Percentiles rank a stretch among this genome's conserved stretches.
Conservation (phyloP, 495 filamentous ascomycete genomes). For the Daldinia decipiens region DNA sequence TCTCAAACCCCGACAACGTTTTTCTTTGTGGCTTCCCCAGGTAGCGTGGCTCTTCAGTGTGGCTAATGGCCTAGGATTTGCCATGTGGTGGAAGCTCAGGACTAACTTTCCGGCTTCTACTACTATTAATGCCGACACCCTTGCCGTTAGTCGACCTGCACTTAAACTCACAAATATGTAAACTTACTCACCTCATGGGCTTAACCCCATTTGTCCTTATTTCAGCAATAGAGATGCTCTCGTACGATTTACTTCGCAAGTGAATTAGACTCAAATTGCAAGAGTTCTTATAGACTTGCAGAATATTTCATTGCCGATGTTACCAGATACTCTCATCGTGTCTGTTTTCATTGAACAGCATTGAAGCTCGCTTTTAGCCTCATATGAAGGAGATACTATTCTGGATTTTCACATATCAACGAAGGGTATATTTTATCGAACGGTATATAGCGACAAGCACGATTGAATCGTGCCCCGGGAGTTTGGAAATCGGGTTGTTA, state of each 20-base stretch:
- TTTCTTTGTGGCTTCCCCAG: neutral
- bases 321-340: neutral
- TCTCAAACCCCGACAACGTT: neutral
- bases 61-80: conserved; percentile 6
- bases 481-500: neutral
- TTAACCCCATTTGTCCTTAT: conserved; percentile 29
- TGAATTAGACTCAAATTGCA: neutral
- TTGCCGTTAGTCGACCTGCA: conserved; percentile 38
- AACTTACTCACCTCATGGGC: conserved; percentile 8
- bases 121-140: conserved; percentile 44
- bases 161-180: conserved; percentile 3
- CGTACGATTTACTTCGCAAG: conserved; percentile 21
- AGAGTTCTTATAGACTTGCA: neutral
- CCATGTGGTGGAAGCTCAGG: conserved; percentile 12
- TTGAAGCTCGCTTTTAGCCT: neutral
- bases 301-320: conserved; percentile 25
- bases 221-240: conserved; percentile 19
- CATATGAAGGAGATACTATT: neutral
- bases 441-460: neutral
- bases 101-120: conserved; percentile 37
- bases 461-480: too few relatives aligned
- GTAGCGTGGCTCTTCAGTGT: conserved; percentile 6
- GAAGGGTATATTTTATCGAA: neutral
- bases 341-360: conserved; percentile 13
- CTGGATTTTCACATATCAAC: neutral